Evolutionary conservation across 495 filamentous ascomycete species (phyloP), one percentile per base, ranked within the genome.

Genomic region (Daldinia concentrica): DNA sequence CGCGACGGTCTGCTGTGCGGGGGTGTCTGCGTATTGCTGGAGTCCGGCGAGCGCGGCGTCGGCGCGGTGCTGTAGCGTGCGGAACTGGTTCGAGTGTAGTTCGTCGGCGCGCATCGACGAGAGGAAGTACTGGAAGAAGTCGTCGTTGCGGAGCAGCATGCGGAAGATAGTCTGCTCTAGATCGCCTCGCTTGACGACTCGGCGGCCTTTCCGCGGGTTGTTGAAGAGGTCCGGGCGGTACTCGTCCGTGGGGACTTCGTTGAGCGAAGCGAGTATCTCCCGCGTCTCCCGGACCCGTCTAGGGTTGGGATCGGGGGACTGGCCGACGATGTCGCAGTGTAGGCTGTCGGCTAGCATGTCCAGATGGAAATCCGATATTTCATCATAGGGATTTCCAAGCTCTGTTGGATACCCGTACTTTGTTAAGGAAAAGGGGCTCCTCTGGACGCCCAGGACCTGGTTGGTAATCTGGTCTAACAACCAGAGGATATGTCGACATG

Each of bases 401-500:
- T 82, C 79, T 14, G 79, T 61, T 9, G 82, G 68, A 39, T 79
- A 82, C 17, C 83, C 83, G 14, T 73, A 45, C 51, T 73, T 69
- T 4, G 72, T 76, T 62, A 84, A 57, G 12, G 68, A 77, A 32
- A 82, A 74, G 26, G 76, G 74, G n/a, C 75, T 69, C 8, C 77
- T 68, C 37, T 76, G 78, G 24, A 80, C 76, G 48, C 80, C 78
- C 0, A 82, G 67, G 32, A 77, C 67, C 41, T 82, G 80, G 56
- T 79, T 81, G 12, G 80, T 74, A 29, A 85, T 77, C 56, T 75
- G 76, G 74, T 85, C 83, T 51, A 83, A 78, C 24, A 85, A 77
- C 82, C 82, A 85, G 58, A 85, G 74, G 24, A 82, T 73, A 61
- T 85, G 83, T n/a, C 81, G 81, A 75, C 83, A 85, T 0, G 82